Base-by-base conservation (phyloP, 192 early-diverging fungal species). In the Mortierella antarctica region DNA sequence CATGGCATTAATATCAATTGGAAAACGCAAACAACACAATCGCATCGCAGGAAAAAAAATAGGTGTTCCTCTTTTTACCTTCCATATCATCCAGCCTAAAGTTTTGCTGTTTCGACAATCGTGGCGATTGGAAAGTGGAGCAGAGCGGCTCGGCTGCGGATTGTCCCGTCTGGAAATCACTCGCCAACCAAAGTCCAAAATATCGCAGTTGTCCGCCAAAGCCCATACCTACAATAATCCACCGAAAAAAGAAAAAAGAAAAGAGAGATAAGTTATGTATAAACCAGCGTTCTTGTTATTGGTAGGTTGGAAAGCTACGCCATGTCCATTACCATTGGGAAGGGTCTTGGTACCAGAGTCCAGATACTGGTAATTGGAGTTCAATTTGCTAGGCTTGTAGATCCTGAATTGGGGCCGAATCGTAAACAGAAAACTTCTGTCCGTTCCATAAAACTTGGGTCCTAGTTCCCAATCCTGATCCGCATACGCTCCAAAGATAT, bases 201-300 rank as follows among this genome's bases (percentile, higher is more conserved):
- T 93, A 91, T 6, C 87, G 89, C 61, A 93, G 67, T 63, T 95
- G 93, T 10, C 93, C 93, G 41, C 93, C 93, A 70, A 92, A 87
- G 4, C 91, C 93, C 41, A 93, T 76, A 0, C 89, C 83, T 85
- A 67, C 9, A 42, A 50, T 67, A n/a, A 57, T 56, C 14, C 14
- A 59, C 12, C 12, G n/a, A 65, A 21, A 42, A 60, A 42, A 45
- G 7, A 70, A 13, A 52, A 21, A 50, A 51, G 21, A 14, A 31
- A 49, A 68, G 55, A 55, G 54, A n/a, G 54, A 55, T 55, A 8
- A 21, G 11, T 51, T 2, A 51, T 15, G 13, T n/a, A 12, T 51
- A n/a, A n/a, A n/a, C 13, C 50, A 51, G n/a, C 50, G 17, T 2
- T 31, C 31, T 31, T 31, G 31, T 3, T 49, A 12, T 21, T 39